A percentile compares a stretch with the other conserved stretches of the same genome.
Conservation (phyloP, 129 eudicot species). For the Flaveria ramosissima region DNA sequence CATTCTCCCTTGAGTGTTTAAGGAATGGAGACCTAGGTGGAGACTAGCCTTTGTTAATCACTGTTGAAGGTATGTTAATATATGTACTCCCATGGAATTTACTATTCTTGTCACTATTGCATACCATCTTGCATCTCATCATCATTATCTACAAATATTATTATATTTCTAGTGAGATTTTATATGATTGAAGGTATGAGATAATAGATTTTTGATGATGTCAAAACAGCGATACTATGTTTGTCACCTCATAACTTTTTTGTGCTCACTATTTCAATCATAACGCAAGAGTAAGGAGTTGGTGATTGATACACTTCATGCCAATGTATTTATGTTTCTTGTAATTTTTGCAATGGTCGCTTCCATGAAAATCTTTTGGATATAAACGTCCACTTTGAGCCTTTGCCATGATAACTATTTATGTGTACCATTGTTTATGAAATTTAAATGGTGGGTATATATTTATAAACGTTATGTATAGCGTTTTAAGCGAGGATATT, state of each 20-base stretch:
- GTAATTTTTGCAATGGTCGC: not conserved
- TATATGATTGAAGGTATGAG: not conserved
- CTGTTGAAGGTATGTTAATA: constrained; percentile 31
- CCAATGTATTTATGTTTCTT: not conserved
- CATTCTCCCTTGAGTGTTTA: constrained; percentile 15
- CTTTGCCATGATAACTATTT: not conserved
- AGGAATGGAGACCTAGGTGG: constrained; percentile 20
- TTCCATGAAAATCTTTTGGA: not conserved
- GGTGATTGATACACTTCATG: not conserved
- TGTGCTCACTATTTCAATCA: constrained; percentile 24
- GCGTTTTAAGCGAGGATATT: too few species aligned
- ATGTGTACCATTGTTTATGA: not conserved
- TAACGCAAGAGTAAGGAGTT: constrained; percentile 16
- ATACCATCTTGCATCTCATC: constrained; percentile 5
- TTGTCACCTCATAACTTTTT: constrained; percentile 29
- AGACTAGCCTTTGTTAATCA: constrained; percentile 27
- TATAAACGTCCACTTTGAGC: not conserved
- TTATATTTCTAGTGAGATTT: not conserved
- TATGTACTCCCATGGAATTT: constrained; percentile 32
- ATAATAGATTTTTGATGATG: constrained; percentile 8
- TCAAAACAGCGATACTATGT: constrained; percentile 14
- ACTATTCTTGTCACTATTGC: constrained; percentile 37
- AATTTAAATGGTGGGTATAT: too few species aligned
- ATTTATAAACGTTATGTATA: too few species aligned
- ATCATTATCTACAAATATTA: not conserved